Evolutionary conservation across 2,329 filamentous ascomycete genomes (phyloP), one percentile per base, ranked within the genome.

Genomic region (Penicillium sp.): DNA sequence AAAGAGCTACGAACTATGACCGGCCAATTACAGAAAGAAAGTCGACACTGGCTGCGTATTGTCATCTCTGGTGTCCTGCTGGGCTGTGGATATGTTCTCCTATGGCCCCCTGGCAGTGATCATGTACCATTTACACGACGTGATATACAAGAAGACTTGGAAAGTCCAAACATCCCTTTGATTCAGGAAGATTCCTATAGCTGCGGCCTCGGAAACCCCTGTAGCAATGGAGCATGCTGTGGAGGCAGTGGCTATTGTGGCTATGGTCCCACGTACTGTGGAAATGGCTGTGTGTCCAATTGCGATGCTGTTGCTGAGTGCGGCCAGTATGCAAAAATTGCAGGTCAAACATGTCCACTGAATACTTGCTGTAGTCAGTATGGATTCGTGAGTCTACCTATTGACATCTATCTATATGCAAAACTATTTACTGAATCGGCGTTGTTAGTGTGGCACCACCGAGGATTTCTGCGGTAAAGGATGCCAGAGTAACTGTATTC

Each of bases 231-330:
- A 40, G 47, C 47, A 7, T 49, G 47, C 7, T 49, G 47, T 38
- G 47, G 47, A 21, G 7, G 18, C 26, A 49, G 47, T 12, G 47
- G 47, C 26, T 49, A 26, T 7, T 54, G 52, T 54, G 52, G 52
- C n/a, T 54, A 47, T 40, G 43, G 52, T 47, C 28, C 42, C 23
- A 28, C 11, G 12, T 54, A 54, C 33, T 54, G 52, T 28, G 52
- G 52, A 8, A 23, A 35, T 21, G 52, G 52, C 12, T 54, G 52
- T 40, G n/a, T 23, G 18, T 46, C 42, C 28, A 64, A 64, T 49
- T 65, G 63, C 30, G 48, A 65, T 48, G 63, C 63, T 11, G 59
- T 55, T 35, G 63, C 63, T 14, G 63, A 65, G 46, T 65, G 63
- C 56, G 63, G 63, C 11, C 26, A 63, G 49, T 60, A 61, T 53